Evolutionary conservation across 192 early-diverging fungal genomes (phyloP).

Genomic region (Spizellomyces sp.): DNA sequence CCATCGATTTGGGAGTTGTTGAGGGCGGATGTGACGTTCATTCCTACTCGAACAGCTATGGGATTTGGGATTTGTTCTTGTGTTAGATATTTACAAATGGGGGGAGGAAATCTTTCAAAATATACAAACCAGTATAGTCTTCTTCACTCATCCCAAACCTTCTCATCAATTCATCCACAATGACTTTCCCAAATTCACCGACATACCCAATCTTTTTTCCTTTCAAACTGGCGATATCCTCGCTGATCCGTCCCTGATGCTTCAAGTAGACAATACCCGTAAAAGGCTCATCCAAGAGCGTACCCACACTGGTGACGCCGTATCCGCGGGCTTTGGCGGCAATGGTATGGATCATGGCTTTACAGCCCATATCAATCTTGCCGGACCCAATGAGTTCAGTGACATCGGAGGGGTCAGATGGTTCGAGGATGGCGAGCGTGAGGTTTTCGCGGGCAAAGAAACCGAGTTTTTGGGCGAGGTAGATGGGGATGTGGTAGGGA

Average conservation of each 20-base stretch:
- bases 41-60: constrained; percentile 63
- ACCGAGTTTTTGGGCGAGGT: constrained; percentile 63
- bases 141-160: constrained; percentile 49
- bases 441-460: constrained; percentile 62
- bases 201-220: constrained; percentile 68
- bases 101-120: neutral
- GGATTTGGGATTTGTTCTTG: constrained; percentile 41
- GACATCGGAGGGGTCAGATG: constrained; percentile 64
- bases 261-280: constrained; percentile 65
- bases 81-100: neutral
- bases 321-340: constrained; percentile 66
- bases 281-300: constrained; percentile 66
- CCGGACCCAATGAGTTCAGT: constrained; percentile 65
- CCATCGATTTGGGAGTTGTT: constrained; percentile 61
- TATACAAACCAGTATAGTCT: constrained; percentile 16
- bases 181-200: constrained; percentile 61
- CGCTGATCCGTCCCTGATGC: constrained; percentile 52
- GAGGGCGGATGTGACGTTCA: constrained; percentile 67
- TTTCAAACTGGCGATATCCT: constrained; percentile 53
- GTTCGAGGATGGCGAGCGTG: constrained; percentile 69
- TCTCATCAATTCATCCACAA: constrained; percentile 48
- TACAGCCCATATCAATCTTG: constrained; percentile 63
- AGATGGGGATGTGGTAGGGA: constrained; percentile 66
- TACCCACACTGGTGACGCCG: constrained; percentile 65
- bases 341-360: constrained; percentile 75